A percentile compares a stretch with the other conserved stretches of the same genome.
Evolutionary conservation across 805 yeast species (phyloP).

Genomic region (Candida sonorensis): DNA sequence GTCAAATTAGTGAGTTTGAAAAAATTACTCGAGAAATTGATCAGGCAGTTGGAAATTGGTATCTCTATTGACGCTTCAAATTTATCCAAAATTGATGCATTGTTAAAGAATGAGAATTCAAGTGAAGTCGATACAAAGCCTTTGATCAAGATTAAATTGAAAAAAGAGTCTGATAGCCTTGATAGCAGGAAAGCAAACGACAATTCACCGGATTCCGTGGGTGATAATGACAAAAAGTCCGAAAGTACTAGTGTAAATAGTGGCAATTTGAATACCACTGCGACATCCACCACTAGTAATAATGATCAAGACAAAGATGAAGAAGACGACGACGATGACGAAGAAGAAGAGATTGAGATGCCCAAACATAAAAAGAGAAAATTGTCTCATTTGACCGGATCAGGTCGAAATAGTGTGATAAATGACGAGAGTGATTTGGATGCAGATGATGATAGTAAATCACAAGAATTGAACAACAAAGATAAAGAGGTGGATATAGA

Average conservation of each 20-base stretch:
- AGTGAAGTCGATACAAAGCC: not conserved
- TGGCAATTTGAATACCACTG: no score
- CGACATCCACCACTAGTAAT: no score
- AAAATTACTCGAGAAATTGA: conserved; percentile 34
- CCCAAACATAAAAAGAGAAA: conserved; percentile 16
- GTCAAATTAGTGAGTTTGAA: conserved; percentile 14
- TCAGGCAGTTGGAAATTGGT: conserved; percentile 31
- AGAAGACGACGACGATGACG: conserved; percentile 13
- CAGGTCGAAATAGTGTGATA: no score
- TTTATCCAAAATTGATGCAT: conserved; percentile 17
- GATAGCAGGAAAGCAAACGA: no score
- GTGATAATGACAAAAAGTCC: no score
- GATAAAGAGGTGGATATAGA: conserved; percentile 3
- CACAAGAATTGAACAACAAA: conserved; percentile 9
- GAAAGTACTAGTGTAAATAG: no score
- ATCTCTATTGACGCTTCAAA: conserved; percentile 18
- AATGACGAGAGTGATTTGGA: conserved; percentile 5
- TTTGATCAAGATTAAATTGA: conserved; percentile 3
- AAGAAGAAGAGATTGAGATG: conserved; percentile 11
- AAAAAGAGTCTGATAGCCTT: no score
- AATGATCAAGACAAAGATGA: not conserved
- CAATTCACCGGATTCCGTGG: no score
- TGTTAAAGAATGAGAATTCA: conserved; percentile 2
- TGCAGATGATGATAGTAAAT: conserved; percentile 3
- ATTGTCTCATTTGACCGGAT: conserved; percentile 13